Evolutionary conservation across 805 yeast species (phyloP), one percentile per base, ranked within the genome.

Genomic region (Candida sphagnicola): DNA sequence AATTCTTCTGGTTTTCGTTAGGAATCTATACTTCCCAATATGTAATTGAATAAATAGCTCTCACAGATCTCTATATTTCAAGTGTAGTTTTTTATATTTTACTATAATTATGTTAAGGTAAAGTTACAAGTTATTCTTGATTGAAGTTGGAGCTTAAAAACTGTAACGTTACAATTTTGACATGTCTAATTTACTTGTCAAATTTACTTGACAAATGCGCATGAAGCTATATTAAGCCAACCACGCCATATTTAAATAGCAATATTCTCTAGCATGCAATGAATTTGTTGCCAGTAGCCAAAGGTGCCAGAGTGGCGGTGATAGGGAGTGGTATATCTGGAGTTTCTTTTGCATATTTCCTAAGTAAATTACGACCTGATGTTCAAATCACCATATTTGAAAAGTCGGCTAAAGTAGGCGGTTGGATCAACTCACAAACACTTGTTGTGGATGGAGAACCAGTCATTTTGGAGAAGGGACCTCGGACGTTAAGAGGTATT

Each of bases 261-360:
- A 12, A 11, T 12, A 26, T 12, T 26, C 29, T 26, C 12, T 12
- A 13, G 29, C 15, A 5, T 4, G 4, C 19, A 3, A 54, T 56
- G 58, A 30, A 48, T 5, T 21, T 54, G 11, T 33, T 39, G 8
- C 38, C 37, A 23, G 30, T 60, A 8, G 60, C 62, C 2, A 42
- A 31, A 2, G 57, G 58, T 35, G 69, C 77, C 1, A 58, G 59
- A 15, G 80, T 89, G 2, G 89, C 85, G 0, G 85, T 90, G 0
- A 54, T 89, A 1, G 99, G 99, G 0, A 82, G 85, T 1, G 99
- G 99, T 0, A 75, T 91, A 2, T 84, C 96, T 0, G 97, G 97
- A 0, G 66, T 93, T 3, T 67, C 88, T 2, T 85, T 75, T 53
- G 77, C 84, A 1, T 84, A 82, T 50, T 85, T 82, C 51, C 65